Percentiles rank a stretch among this genome's conserved stretches.
Evolutionary conservation across 176 grass and related monocot species (phyloP).

Genomic region (Poa pratensis): DNA sequence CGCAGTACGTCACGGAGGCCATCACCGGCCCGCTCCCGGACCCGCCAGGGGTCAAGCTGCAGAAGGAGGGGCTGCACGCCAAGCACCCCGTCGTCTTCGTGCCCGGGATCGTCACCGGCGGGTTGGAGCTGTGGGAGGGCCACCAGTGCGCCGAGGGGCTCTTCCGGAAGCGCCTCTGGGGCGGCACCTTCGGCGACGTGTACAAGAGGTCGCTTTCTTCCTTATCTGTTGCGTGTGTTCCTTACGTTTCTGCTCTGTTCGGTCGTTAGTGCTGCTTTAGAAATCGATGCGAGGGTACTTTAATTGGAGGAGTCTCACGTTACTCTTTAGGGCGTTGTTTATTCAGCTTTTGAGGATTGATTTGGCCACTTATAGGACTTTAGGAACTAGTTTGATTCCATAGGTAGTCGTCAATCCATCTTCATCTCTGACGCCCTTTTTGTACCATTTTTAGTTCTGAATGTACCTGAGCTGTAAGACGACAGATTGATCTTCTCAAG

Average conservation of each 20-base stretch:
- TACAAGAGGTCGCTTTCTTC: conserved; percentile 78
- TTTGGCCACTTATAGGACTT: conserved; percentile 21
- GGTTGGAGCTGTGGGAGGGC: conserved; percentile 97
- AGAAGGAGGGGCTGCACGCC: conserved; percentile 84
- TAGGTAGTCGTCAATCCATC: neutral
- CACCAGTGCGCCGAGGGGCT: conserved; percentile 93
- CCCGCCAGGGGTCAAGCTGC: conserved; percentile 85
- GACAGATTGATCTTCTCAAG: neutral
- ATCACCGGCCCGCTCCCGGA: conserved; percentile 91
- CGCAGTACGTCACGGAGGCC: conserved; percentile 94
- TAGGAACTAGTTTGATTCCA: neutral
- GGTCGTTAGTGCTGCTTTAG: conserved; percentile 7
- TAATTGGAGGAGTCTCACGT: neutral
- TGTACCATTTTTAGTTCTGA: neutral
- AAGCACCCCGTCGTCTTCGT: conserved; percentile 98
- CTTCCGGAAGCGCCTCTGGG: conserved; percentile 96
- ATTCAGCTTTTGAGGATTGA: neutral
- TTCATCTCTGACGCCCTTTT: neutral
- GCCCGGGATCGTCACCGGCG: conserved; percentile 93
- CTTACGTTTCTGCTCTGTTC: conserved; percentile 35
- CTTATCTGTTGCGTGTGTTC: conserved; percentile 3
- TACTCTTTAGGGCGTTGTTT: neutral
- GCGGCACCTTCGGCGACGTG: conserved; percentile 89
- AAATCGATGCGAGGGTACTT: conserved; percentile 24
- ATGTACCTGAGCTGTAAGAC: neutral